Conservation (phyloP, 225 moss, liverwort and hornwort species). For the Sphagnum contortum region DNA sequence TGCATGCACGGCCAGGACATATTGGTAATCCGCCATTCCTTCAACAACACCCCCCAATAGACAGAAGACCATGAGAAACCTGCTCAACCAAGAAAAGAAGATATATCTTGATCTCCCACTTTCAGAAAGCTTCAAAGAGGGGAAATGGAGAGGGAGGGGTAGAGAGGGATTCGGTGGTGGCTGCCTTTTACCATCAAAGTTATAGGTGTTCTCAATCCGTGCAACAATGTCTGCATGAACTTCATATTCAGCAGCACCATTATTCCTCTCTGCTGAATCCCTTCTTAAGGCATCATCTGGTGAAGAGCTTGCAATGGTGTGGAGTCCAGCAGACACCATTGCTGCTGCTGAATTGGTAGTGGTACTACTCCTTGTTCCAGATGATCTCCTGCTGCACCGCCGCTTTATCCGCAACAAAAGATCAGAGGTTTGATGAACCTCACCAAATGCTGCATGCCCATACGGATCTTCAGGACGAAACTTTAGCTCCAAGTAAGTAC, state of each 20-base stretch:
- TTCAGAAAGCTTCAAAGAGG: neutral
- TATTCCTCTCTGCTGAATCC: neutral
- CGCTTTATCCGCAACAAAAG: constrained; percentile 70
- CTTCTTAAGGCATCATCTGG: neutral
- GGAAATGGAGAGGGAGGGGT: neutral
- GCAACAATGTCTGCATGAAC: constrained; percentile 61
- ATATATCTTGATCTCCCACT: neutral
- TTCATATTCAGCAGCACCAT: constrained; percentile 32
- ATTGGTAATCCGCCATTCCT: constrained; percentile 99
- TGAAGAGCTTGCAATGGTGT: no score
- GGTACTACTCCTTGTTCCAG: no score
- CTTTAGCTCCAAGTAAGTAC: constrained; percentile 85
- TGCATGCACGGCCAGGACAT: constrained; percentile 80
- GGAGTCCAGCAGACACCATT: no score
- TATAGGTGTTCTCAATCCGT: constrained; percentile 74
- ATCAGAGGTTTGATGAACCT: constrained; percentile 70
- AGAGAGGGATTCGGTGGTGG: no score
- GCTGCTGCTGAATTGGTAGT: no score
- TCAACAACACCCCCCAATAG: constrained; percentile 3
- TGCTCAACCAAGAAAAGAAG: constrained; percentile 3
- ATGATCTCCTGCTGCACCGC: neutral
- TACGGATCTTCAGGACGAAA: constrained; percentile 93
- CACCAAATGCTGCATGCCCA: constrained; percentile 95
- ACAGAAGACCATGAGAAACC: no score
- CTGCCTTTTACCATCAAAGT: constrained; percentile 57